Percentiles rank a stretch among this genome's conserved stretches.
Conservation (phyloP, 768 basidiomycete species). For the Pilatotrama ljubarskyi region DNA sequence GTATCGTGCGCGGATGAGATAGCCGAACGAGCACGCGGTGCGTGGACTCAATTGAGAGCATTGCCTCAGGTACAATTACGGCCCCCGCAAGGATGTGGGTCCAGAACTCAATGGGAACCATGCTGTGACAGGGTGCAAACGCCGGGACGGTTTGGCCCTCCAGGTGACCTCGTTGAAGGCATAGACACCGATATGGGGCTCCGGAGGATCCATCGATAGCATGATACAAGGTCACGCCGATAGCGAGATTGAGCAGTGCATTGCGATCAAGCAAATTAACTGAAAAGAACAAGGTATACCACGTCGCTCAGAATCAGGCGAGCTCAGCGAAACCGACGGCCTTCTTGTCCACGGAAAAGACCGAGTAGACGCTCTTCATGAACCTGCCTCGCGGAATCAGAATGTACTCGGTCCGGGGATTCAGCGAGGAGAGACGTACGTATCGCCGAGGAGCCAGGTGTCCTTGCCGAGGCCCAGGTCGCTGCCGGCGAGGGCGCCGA, state of each 20-base stretch:
- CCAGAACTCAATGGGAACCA: no score
- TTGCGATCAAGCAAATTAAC: no score
- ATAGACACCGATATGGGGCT: no score
- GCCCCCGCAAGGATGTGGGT: no score
- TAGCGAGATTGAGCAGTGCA: no score
- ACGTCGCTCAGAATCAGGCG: not conserved
- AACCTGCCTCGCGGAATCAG: not conserved
- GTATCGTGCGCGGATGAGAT: not conserved
- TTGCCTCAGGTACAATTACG: no score
- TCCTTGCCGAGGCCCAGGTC: conserved; percentile 20
- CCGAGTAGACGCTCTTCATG: conserved; percentile 15
- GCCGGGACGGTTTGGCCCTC: no score
- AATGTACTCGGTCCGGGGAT: no score
- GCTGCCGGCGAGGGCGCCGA: conserved; percentile 15
- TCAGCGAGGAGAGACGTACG: not conserved
- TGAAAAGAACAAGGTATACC: not conserved
- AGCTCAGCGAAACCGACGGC: conserved; percentile 14
- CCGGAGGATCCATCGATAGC: no score
- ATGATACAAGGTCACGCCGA: no score
- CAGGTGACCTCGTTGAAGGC: no score
- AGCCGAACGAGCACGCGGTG: not conserved
- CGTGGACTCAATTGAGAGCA: not conserved
- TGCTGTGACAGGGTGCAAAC: no score
- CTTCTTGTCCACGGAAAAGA: conserved; percentile 12
- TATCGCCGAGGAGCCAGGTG: conserved; percentile 23